Evolutionary conservation across 768 basidiomycete species (phyloP).

Genomic region (Auricularia heimuer): DNA sequence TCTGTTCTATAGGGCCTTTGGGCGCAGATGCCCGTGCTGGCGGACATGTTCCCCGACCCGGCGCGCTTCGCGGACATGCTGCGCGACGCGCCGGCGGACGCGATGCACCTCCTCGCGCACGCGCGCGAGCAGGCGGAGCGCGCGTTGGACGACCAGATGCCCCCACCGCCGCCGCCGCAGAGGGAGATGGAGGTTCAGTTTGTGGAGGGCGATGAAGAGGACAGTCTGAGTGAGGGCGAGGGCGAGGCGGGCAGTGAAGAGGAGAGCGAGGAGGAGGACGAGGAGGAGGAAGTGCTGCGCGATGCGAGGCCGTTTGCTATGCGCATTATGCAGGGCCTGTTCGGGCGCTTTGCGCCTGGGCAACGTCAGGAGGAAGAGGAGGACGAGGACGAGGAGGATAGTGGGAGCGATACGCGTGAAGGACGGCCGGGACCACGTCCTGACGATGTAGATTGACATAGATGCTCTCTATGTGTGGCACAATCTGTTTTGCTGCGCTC

Average conservation of each 20-base stretch:
- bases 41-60: slow-evolving; percentile 3
- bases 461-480: too few relatives aligned
- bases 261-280: slow-evolving; percentile 2
- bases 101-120: slow-evolving; percentile 46
- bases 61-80: slow-evolving; percentile 51
- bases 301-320: slow-evolving; percentile 14
- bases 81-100: slow-evolving; percentile 29
- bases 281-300: slow-evolving; percentile 14
- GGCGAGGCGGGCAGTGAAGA: slow-evolving; percentile 13
- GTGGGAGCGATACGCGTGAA: too few relatives aligned
- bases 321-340: not conserved
- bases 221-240: slow-evolving; percentile 14
- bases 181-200: slow-evolving; percentile 27
- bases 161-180: slow-evolving; percentile 37
- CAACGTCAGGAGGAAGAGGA: not conserved
- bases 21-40: not conserved
- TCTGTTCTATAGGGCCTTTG: not conserved
- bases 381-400: not conserved
- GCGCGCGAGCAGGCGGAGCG: slow-evolving; percentile 28
- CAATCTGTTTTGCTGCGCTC: too few relatives aligned
- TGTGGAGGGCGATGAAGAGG: slow-evolving; percentile 21
- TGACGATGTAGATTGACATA: too few relatives aligned
- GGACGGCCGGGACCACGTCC: too few relatives aligned
- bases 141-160: slow-evolving; percentile 15
- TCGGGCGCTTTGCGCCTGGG: not conserved